Conservation (phyloP, 2,329 filamentous ascomycete species). For the Hypoxylon sp. region DNA sequence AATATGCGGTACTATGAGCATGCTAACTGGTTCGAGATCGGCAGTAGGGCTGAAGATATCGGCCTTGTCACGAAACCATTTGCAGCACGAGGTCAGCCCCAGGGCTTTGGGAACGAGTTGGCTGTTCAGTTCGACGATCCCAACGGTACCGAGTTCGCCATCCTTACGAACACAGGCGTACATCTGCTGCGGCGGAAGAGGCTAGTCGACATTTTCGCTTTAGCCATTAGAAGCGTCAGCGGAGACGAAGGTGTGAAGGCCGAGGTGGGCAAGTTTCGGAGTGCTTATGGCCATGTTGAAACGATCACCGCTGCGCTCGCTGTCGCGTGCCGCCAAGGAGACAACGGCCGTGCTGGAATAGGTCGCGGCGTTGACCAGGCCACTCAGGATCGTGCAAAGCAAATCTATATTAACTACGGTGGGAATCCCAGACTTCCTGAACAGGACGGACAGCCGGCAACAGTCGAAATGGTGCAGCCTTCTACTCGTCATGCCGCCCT, state of each 20-base stretch:
- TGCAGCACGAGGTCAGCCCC: conserved; percentile 74
- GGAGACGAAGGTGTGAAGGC: conserved; percentile 86
- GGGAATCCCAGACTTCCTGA: conserved; percentile 89
- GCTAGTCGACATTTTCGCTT: conserved; percentile 92
- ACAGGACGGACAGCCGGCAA: conserved; percentile 77
- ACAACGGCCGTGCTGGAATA: conserved; percentile 79
- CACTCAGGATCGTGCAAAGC: conserved; percentile 86
- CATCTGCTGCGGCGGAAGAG: conserved; percentile 87
- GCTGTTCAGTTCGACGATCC: conserved; percentile 94
- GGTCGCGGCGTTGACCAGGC: conserved; percentile 84
- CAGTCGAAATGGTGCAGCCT: conserved; percentile 85
- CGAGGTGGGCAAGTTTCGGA: conserved; percentile 86
- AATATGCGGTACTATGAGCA: conserved; percentile 80
- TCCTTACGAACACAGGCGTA: conserved; percentile 91
- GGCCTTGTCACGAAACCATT: conserved; percentile 83
- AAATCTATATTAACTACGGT: conserved; percentile 92
- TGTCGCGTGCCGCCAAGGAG: conserved; percentile 93
- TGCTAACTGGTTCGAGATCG: conserved; percentile 83
- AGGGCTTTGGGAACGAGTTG: conserved; percentile 94
- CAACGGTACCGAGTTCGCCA: conserved; percentile 82
- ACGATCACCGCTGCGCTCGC: conserved; percentile 92
- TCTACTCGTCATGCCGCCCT: conserved; percentile 92
- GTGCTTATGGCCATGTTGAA: conserved; percentile 88
- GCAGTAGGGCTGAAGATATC: conserved; percentile 81
- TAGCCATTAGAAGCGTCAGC: conserved; percentile 79